Conservation (phyloP, 2,329 filamentous ascomycete genomes). For the Raffaelea ambrosiae region DNA sequence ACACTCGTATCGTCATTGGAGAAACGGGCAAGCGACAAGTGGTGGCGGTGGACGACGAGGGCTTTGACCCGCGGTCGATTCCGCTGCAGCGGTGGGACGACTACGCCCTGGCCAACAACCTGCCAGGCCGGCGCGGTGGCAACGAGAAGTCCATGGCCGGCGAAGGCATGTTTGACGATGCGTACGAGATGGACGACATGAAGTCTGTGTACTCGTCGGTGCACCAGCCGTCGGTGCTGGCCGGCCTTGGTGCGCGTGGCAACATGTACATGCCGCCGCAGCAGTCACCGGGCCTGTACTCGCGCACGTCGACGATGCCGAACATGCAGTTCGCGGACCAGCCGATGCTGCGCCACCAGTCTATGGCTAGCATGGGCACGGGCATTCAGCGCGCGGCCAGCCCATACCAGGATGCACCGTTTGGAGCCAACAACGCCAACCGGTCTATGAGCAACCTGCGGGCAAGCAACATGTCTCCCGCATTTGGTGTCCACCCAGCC, state of each 20-base stretch:
- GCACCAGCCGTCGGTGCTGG: constrained; percentile 78
- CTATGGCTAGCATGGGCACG: constrained; percentile 58
- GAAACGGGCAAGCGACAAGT: constrained; percentile 87
- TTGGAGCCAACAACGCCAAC: constrained; percentile 19
- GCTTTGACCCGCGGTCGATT: constrained; percentile 85
- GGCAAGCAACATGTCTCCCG: constrained; percentile 38
- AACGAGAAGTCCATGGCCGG: constrained; percentile 37
- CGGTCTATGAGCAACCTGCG: constrained; percentile 57
- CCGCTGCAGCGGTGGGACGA: constrained; percentile 97
- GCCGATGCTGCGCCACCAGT: constrained; percentile 46
- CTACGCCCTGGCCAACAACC: constrained; percentile 76
- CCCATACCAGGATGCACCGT: constrained; percentile 48
- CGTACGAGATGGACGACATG: constrained; percentile 96
- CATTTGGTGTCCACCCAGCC: constrained; percentile 18
- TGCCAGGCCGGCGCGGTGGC: constrained; percentile 80
- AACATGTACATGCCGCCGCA: constrained; percentile 74
- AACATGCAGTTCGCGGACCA: constrained; percentile 40
- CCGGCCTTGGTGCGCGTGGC: constrained; percentile 64
- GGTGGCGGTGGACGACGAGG: constrained; percentile 76
- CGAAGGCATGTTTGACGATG: constrained; percentile 49
- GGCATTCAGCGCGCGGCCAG: constrained; percentile 41
- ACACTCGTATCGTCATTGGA: constrained; percentile 92
- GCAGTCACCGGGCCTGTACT: constrained; percentile 58
- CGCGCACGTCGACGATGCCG: constrained; percentile 31
- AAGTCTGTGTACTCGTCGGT: constrained; percentile 92